Evolutionary conservation across 805 yeast genomes (phyloP).

Genomic region (Yamadazyma endophytica): DNA sequence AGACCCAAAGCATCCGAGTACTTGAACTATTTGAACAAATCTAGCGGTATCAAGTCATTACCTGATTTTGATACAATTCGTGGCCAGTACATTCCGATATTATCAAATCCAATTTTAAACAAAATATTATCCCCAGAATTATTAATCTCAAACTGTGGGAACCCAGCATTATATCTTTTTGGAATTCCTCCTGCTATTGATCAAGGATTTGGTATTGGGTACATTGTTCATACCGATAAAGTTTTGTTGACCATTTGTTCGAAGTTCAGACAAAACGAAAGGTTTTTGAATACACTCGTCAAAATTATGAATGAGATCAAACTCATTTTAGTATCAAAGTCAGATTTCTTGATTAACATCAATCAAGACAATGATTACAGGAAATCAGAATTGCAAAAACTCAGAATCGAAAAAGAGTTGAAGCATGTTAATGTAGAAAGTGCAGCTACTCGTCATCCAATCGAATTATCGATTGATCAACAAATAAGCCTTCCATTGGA

Average conservation of each 20-base stretch:
- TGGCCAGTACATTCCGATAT: conserved; percentile 22
- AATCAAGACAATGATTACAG: conserved; percentile 28
- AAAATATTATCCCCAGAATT: conserved; percentile 33
- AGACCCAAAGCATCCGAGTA: conserved; percentile 31
- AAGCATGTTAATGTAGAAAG: conserved; percentile 19
- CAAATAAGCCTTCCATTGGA: conserved; percentile 14
- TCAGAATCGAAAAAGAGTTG: conserved; percentile 34
- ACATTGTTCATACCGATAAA: conserved; percentile 76
- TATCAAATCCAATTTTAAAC: conserved; percentile 31
- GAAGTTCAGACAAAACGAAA: conserved; percentile 79
- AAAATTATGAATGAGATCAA: conserved; percentile 59
- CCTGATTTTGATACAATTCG: conserved; percentile 14
- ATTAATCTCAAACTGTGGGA: conserved; percentile 82
- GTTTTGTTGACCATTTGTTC: conserved; percentile 80
- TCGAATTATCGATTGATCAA: conserved; percentile 18
- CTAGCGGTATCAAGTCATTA: conserved; percentile 33
- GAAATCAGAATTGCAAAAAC: conserved; percentile 26
- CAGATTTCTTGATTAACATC: conserved; percentile 25
- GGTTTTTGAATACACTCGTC: conserved; percentile 68
- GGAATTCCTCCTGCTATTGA: conserved; percentile 91
- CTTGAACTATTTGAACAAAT: conserved; percentile 39
- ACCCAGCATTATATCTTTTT: conserved; percentile 79
- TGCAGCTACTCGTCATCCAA: conserved; percentile 22
- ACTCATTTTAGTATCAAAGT: conserved; percentile 39
- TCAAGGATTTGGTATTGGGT: conserved; percentile 92